Conservation (phyloP, 1,284 basidiomycete genomes). For the Cryptococcus jaspeensis region DNA sequence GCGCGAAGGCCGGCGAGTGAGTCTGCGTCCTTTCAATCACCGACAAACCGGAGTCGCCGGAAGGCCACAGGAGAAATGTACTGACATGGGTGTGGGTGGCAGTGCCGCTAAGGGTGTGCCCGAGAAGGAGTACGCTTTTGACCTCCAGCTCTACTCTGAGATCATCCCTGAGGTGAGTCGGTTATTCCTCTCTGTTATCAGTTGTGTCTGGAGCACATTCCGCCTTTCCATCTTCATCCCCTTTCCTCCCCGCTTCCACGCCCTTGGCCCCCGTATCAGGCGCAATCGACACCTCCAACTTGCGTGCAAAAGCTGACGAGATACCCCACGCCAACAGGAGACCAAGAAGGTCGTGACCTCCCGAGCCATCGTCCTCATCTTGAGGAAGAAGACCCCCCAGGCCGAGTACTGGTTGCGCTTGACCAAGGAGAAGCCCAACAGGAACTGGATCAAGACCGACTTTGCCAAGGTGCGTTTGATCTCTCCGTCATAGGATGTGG, state of each 20-base stretch:
- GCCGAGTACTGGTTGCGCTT: conserved; percentile 85
- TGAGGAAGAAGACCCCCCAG: conserved; percentile 76
- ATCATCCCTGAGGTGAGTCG: conserved; percentile 67
- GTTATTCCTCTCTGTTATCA: not conserved
- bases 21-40: conserved; percentile 34
- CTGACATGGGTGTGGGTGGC: conserved; percentile 8
- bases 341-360: conserved; percentile 64
- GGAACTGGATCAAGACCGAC: conserved; percentile 81
- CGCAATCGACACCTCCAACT: not conserved
- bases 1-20: conserved; percentile 69
- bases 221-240: not conserved
- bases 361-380: conserved; percentile 64
- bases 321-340: conserved; percentile 53
- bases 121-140: conserved; percentile 68
- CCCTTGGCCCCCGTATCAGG: not conserved
- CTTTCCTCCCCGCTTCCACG: not conserved
- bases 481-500: not conserved
- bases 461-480: conserved; percentile 64
- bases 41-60: not conserved
- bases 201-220: not conserved
- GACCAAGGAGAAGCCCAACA: conserved; percentile 79
- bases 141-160: conserved; percentile 69
- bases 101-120: conserved; percentile 59
- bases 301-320: no score
- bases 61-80: no score